These are phyloP conservation scores for Pisolithus orientalis DNA, from an alignment of 768 basidiomycete species.

Conservation along the genomic window DNA sequence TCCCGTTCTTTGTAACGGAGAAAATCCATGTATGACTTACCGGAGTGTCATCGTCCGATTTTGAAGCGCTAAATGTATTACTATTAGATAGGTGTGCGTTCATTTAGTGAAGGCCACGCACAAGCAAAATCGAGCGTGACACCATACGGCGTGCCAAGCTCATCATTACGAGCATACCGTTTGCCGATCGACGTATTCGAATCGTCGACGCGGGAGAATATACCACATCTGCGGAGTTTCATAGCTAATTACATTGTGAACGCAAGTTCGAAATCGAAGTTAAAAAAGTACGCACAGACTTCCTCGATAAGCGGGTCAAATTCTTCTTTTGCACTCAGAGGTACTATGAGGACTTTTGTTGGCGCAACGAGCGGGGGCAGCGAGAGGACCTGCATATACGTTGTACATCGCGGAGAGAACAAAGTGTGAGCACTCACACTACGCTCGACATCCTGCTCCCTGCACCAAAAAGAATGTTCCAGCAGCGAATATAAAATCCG, in stretches of 20 bases:
- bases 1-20: neutral
- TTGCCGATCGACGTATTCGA: conserved; percentile 93
- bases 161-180: conserved; percentile 96
- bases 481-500: conserved; percentile 91
- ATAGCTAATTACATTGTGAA: conserved; percentile 47
- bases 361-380: conserved; percentile 87
- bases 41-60: conserved; percentile 92
- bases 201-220: conserved; percentile 93
- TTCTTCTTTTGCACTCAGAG: conserved; percentile 79
- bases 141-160: conserved; percentile 96
- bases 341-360: conserved; percentile 95
- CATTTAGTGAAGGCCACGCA: conserved; percentile 28
- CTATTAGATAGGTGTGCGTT: neutral
- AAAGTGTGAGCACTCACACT: conserved; percentile 50
- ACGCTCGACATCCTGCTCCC: conserved; percentile 87
- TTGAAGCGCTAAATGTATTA: conserved; percentile 57
- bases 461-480: conserved; percentile 94
- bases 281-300: conserved; percentile 65
- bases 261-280: conserved; percentile 1
- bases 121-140: conserved; percentile 94
- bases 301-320: conserved; percentile 81
- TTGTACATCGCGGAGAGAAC: neutral
- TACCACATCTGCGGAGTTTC: conserved; percentile 81
- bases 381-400: conserved; percentile 66
- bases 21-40: conserved; percentile 38